A percentile compares a stretch with the other conserved stretches of the same genome.
Evolutionary conservation across 257 asterid genomes (phyloP).

Genomic region (Orobanche coerulescens): DNA sequence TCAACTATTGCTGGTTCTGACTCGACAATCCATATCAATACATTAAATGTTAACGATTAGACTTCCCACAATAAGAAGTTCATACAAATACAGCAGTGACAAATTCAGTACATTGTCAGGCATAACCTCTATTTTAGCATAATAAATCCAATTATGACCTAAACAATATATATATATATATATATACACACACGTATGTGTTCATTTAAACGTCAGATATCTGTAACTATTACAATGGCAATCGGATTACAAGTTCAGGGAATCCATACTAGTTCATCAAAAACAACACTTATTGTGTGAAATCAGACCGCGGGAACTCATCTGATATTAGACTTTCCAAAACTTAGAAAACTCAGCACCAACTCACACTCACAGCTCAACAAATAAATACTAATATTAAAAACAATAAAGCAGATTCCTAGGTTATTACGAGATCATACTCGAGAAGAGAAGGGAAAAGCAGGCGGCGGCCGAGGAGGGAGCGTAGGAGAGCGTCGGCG

Average conservation of each 20-base stretch:
- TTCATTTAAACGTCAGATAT: neutral
- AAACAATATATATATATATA: too few relatives aligned
- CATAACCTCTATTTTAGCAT: too few relatives aligned
- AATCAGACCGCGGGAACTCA: slow-evolving; percentile 7
- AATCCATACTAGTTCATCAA: neutral
- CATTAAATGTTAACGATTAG: neutral
- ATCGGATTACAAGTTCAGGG: neutral
- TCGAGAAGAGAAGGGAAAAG: slow-evolving; percentile 84
- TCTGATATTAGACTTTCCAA: neutral
- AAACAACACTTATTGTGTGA: neutral
- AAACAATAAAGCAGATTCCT: neutral
- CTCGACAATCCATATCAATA: neutral
- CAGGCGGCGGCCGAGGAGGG: slow-evolving; percentile 68
- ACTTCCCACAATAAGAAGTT: neutral
- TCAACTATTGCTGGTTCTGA: neutral
- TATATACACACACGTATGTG: too few relatives aligned
- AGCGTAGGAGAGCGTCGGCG: slow-evolving; percentile 61
- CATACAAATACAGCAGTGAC: neutral
- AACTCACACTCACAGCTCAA: neutral
- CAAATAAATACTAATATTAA: neutral
- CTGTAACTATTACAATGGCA: neutral
- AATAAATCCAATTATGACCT: too few relatives aligned
- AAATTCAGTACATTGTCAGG: too few relatives aligned
- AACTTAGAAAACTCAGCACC: slow-evolving; percentile 18
- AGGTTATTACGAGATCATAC: slow-evolving; percentile 29